Evolutionary conservation across 2,329 filamentous ascomycete genomes (phyloP), one percentile per base, ranked within the genome.

Genomic region (Canariomyces notabilis): DNA sequence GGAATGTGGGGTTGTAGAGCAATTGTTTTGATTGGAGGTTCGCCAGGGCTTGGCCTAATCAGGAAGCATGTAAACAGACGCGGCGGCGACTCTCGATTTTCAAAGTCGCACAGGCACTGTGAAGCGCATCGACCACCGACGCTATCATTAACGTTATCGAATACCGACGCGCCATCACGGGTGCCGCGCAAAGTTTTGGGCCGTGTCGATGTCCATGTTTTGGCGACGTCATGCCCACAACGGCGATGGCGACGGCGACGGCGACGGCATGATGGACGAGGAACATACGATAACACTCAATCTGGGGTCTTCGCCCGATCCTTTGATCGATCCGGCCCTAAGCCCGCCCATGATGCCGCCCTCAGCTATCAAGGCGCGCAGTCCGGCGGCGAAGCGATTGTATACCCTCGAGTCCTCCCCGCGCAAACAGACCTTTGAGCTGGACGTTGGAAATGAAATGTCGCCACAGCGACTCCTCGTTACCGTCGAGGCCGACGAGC

Each of bases 341-440:
- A 49, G 56, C 61, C 23, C 54, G 60, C 40, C 64, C 63, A 42
- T 69, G 68, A 26, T 62, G 65, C 36, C 65, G 66, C 38, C 70
- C 68, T 57, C 62, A 29, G 46, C 50, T 48, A 37, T 56, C 43
- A 52, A 71, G 47, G 71, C 74, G 15, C 69, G 67, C 33, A 75
- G 69, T 55, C 67, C 70, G 37, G 65, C 69, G 11, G 49, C 56
- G n/a, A 61, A 62, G 49, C 61, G 64, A 21, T 66, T 71, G 51
- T 49, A 64, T 18, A 63, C 70, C 23, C 58, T 69, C 39, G 49
- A 48, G 53, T 58, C 48, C 14, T 79, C 77, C 34, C 76, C 77
- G 32, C 67, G 75, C 39, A 80, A 77, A 63, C 76, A 73, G 57
- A 77, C 67, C 36, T 79, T 79, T 51, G 72, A 78, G 60, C 70